phyloP scores from a whole-genome alignment of 2,329 filamentous ascomycete genomes.

The Nigrospora sphaerica region DNA sequence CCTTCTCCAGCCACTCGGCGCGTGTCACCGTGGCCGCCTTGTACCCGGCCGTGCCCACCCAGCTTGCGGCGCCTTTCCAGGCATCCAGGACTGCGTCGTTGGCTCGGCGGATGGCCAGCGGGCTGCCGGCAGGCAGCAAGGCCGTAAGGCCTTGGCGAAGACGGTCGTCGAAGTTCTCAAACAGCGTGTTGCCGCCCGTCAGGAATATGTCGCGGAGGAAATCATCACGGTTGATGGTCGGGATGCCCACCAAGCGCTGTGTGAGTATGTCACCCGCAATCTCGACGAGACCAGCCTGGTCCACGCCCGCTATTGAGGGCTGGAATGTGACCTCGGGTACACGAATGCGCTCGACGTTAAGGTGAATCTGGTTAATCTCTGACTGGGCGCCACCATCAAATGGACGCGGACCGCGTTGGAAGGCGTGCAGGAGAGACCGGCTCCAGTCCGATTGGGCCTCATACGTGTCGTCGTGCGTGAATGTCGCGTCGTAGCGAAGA shows the following conservation, averaged over 20 bases:
- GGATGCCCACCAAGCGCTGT: slow-evolving; percentile 60
- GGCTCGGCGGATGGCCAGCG: slow-evolving; percentile 66
- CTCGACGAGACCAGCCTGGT: slow-evolving; percentile 90
- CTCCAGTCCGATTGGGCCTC: slow-evolving; percentile 95
- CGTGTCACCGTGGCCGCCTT: slow-evolving; percentile 62
- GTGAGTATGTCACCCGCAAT: slow-evolving; percentile 85
- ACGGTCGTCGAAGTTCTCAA: slow-evolving; percentile 79
- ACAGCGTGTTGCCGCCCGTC: slow-evolving; percentile 87
- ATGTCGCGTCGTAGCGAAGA: slow-evolving; percentile 77
- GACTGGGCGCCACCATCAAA: slow-evolving; percentile 75
- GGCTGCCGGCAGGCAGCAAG: slow-evolving; percentile 61
- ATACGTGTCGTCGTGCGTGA: slow-evolving; percentile 86
- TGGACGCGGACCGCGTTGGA: slow-evolving; percentile 78
- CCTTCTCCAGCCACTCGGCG: slow-evolving; percentile 87
- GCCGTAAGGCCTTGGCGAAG: slow-evolving; percentile 65
- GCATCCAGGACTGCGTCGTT: slow-evolving; percentile 75
- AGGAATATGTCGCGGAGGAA: slow-evolving; percentile 85
- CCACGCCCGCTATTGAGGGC: slow-evolving; percentile 82
- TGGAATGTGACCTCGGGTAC: slow-evolving; percentile 92
- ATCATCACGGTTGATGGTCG: slow-evolving; percentile 48
- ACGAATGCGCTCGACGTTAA: slow-evolving; percentile 93
- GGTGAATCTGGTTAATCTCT: slow-evolving; percentile 79
- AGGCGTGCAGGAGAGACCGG: slow-evolving; percentile 83
- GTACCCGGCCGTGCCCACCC: slow-evolving; percentile 60
- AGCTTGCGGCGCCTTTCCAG: slow-evolving; percentile 86